Conservation (phyloP, 2,329 filamentous ascomycete genomes). For the Claviceps spartinae region DNA sequence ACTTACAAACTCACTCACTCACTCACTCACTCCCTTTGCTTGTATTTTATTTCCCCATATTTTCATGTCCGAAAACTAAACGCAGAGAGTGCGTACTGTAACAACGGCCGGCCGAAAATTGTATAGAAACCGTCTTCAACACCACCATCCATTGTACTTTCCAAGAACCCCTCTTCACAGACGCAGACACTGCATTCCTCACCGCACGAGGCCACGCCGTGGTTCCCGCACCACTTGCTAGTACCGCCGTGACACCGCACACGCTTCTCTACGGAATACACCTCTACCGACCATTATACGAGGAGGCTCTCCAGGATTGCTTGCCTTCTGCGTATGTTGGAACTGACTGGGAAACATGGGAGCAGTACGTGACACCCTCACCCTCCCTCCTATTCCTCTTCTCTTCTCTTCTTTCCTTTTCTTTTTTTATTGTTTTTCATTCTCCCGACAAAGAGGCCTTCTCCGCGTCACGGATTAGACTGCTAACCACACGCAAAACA, state of each 20-base stretch:
- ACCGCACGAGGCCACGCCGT: conserved; percentile 38
- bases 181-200: conserved; percentile 37
- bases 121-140: not conserved
- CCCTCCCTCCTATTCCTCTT: not conserved
- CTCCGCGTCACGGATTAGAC: not conserved
- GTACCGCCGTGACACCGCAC: conserved; percentile 30
- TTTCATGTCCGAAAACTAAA: not conserved
- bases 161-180: conserved; percentile 41
- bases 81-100: too few relatives aligned
- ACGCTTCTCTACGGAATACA: conserved; percentile 51
- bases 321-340: conserved; percentile 45
- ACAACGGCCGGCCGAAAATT: not conserved
- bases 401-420: too few relatives aligned
- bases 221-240: conserved; percentile 38
- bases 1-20: too few relatives aligned
- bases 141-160: conserved; percentile 31
- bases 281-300: conserved; percentile 40
- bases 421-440: too few relatives aligned
- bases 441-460: too few relatives aligned
- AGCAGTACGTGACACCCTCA: conserved; percentile 25
- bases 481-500: not conserved
- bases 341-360: conserved; percentile 37
- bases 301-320: conserved; percentile 29
- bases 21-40: not conserved
- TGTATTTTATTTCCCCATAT: not conserved